Percentiles rank a stretch among this genome's conserved stretches.
Conservation (phyloP, 2,329 filamentous ascomycete species). For the Chaetomiaceae sp. region DNA sequence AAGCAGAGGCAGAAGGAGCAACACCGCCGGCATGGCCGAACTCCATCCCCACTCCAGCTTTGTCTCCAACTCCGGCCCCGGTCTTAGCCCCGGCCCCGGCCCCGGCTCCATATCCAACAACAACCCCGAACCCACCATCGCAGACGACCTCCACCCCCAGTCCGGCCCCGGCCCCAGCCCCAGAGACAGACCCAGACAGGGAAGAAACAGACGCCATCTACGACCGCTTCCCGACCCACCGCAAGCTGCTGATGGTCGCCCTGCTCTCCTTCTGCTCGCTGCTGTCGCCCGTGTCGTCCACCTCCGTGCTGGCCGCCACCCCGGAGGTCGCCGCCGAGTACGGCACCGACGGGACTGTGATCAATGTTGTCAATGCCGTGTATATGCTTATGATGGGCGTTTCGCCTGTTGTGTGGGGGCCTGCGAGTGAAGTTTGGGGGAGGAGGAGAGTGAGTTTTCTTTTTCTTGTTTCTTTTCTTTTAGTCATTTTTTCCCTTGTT, state of each 20-base stretch:
- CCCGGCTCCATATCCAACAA: too few relatives aligned
- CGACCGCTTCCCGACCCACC: constrained; percentile 53
- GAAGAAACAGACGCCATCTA: constrained; percentile 50
- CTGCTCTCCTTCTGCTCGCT: constrained; percentile 72
- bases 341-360: constrained; percentile 54
- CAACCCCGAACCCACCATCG: too few relatives aligned
- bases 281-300: constrained; percentile 65
- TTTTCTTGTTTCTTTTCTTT: not conserved
- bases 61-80: too few relatives aligned
- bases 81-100: too few relatives aligned
- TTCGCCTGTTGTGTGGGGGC: constrained; percentile 61
- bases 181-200: too few relatives aligned
- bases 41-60: too few relatives aligned
- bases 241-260: constrained; percentile 63
- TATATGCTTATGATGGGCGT: constrained; percentile 70
- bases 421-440: constrained; percentile 55
- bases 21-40: too few relatives aligned
- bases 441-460: constrained; percentile 40
- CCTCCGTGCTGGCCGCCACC: constrained; percentile 59
- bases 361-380: constrained; percentile 64
- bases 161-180: too few relatives aligned
- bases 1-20: too few relatives aligned
- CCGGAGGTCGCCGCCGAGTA: constrained; percentile 60
- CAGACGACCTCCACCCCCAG: too few relatives aligned
- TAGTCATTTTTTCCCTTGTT: too few relatives aligned